Evolutionary conservation across 1,284 basidiomycete species (phyloP).

Genomic region (Ustilago sp.): DNA sequence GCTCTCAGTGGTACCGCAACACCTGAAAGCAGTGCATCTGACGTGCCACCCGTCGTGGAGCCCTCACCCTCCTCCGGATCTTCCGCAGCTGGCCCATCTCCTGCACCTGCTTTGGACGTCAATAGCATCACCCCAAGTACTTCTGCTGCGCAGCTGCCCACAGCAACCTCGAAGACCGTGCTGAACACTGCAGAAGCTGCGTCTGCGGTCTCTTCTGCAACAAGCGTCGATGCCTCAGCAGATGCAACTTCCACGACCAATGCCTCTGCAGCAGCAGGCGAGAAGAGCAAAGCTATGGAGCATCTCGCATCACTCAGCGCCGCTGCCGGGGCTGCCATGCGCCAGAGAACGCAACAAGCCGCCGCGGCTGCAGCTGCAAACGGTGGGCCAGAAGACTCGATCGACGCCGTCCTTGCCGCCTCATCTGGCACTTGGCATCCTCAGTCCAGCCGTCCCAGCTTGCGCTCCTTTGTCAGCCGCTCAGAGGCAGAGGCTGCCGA

Average conservation of each 20-base stretch:
- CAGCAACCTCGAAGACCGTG: neutral
- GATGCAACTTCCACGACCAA: slow-evolving; percentile 1
- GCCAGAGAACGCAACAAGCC: slow-evolving; percentile 37
- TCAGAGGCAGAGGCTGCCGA: slow-evolving; percentile 52
- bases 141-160: slow-evolving; percentile 6
- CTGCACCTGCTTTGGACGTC: slow-evolving; percentile 6
- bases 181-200: neutral
- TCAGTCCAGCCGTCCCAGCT: slow-evolving; percentile 35
- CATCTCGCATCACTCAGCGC: slow-evolving; percentile 56
- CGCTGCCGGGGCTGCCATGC: slow-evolving; percentile 52
- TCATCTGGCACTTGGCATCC: slow-evolving; percentile 21
- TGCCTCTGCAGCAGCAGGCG: slow-evolving; percentile 4
- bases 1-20: slow-evolving; percentile 51
- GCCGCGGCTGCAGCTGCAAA: slow-evolving; percentile 20
- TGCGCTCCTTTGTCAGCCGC: slow-evolving; percentile 37
- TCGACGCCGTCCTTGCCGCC: slow-evolving; percentile 20
- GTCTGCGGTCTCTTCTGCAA: neutral
- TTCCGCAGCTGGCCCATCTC: slow-evolving; percentile 2
- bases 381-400: slow-evolving; percentile 24
- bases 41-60: slow-evolving; percentile 16
- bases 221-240: neutral
- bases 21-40: slow-evolving; percentile 37
- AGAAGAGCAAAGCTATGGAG: slow-evolving; percentile 55
- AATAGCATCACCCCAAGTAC: slow-evolving; percentile 5
- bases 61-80: neutral